These are phyloP conservation scores for Westerdykella ornata DNA, from an alignment of 2,329 filamentous ascomycete species.

Conservation along the genomic window DNA sequence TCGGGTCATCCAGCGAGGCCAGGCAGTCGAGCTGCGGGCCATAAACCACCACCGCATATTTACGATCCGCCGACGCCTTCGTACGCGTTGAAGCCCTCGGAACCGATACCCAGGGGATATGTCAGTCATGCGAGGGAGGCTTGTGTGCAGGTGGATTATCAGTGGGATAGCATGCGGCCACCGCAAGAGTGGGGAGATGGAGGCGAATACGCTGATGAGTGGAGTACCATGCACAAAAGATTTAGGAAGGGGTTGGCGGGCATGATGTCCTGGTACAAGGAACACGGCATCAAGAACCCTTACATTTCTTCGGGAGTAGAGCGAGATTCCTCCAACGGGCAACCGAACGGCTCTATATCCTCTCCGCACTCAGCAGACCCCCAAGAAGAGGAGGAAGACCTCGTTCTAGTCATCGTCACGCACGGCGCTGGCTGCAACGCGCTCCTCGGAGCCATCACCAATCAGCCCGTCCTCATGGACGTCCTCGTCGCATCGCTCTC, in stretches of 20 bases:
- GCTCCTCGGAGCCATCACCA: constrained; percentile 82
- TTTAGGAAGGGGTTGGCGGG: constrained; percentile 73
- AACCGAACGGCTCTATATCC: constrained; percentile 22
- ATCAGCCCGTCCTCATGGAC: constrained; percentile 84
- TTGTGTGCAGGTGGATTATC: constrained; percentile 81
- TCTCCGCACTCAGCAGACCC: constrained; percentile 6
- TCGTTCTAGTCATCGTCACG: constrained; percentile 80
- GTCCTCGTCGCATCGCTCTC: constrained; percentile 86
- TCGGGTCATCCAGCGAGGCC: constrained; percentile 21
- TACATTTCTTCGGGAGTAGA: constrained; percentile 6
- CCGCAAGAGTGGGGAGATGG: constrained; percentile 80
- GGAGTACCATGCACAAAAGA: constrained; percentile 88
- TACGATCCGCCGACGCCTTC: constrained; percentile 74
- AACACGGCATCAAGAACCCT: constrained; percentile 39
- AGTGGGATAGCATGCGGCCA: constrained; percentile 86
- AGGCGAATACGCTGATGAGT: constrained; percentile 85
- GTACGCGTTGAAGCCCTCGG: constrained; percentile 73
- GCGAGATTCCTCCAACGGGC: constrained; percentile 26
- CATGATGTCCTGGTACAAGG: constrained; percentile 75
- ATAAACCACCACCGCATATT: constrained; percentile 22
- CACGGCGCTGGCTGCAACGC: constrained; percentile 97
- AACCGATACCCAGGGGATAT: constrained; percentile 80
- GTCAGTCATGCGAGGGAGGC: constrained; percentile 84
- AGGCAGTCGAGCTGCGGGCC: constrained; percentile 15
- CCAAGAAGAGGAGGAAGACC: constrained; percentile 52